Base-by-base conservation (phyloP, 164 flowering plant species). In the Macadamia integrifolia region DNA sequence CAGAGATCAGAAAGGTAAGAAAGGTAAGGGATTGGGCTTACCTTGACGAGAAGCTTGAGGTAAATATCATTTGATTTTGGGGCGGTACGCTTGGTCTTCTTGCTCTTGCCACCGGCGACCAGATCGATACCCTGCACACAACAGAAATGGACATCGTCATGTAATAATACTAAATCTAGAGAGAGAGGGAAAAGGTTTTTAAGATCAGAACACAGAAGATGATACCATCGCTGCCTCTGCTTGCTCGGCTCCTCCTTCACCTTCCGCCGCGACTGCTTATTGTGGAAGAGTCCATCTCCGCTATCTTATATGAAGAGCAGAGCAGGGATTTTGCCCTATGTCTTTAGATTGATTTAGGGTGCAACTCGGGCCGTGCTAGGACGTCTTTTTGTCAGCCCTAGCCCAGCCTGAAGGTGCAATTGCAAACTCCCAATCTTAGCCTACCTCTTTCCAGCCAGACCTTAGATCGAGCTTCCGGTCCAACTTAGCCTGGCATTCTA, bases 21-120 rank as follows among this genome's bases (percentile, higher is more conserved):
- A 3, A 31, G 57, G 57, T 28, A 7, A 53, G 35, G 40, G 35
- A 57, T 42, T 43, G 14, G 15, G 57, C 44, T 15, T 9, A 79
- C 90, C 86, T 86, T 86, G 69, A 86, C 90, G 70, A 84, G 84
- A 30, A 86, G 84, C 65, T 80, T 86, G 58, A 86, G 82, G 73
- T 86, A 86, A 60, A 84, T 73, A 72, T 86, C 90, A 63, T 81
- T 67, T 10, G 88, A 84, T 56, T 78, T 84, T 2, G 88, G 88
- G 29, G 88, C 86, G 0, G 84, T 82, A 2, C 88, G 71, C 62
- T 77, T 82, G 65, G 86, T 84, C 74, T 75, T 79, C 84, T 84
- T 84, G 78, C 80, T 76, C 60, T 80, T 84, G 17, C 88, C 86
- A 2, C 88, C 86, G 61, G 86, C 88, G 5, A 81, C 68, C n/a